Conservation (phyloP, 441 rosid species). For the Mallotus repandus region DNA sequence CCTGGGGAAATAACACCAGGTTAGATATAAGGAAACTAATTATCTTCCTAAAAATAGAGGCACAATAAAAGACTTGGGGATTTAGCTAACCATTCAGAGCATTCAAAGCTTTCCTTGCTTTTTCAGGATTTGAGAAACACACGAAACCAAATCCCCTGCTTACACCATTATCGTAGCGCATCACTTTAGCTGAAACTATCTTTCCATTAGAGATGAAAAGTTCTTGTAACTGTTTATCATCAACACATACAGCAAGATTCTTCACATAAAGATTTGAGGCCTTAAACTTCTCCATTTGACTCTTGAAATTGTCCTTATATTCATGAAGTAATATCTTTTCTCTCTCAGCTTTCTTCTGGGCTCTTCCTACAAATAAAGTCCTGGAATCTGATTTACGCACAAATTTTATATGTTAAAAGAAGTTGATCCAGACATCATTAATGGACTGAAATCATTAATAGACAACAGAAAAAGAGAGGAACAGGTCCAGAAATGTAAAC, state of each 20-base stretch:
- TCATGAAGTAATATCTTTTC: conserved; percentile 37
- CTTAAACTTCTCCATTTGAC: conserved; percentile 23
- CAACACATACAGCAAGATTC: conserved; percentile 42
- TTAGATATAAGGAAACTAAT: conserved; percentile 18
- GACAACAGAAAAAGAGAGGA: background rate
- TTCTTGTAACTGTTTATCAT: conserved; percentile 43
- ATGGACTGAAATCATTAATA: background rate
- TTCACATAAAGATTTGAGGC: conserved; percentile 61
- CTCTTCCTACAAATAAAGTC: conserved; percentile 59
- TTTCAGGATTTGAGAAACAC: conserved; percentile 54
- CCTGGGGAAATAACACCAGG: conserved; percentile 35
- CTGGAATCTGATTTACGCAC: conserved; percentile 45
- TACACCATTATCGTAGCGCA: conserved; percentile 43
- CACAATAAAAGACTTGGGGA: background rate
- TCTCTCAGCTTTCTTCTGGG: conserved; percentile 63
- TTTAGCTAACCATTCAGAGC: conserved; percentile 45
- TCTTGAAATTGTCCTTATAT: conserved; percentile 26
- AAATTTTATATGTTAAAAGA: conserved; percentile 5
- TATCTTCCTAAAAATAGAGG: background rate
- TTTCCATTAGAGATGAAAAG: conserved; percentile 47
- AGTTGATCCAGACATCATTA: background rate
- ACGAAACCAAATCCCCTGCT: conserved; percentile 78
- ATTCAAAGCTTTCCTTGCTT: conserved; percentile 42
- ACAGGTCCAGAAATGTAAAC: too few relatives aligned
- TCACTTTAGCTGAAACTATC: conserved; percentile 55